Evolutionary conservation across 805 yeast species (phyloP), one percentile per base, ranked within the genome.

Genomic region (Saccharomycopsis fermentans): DNA sequence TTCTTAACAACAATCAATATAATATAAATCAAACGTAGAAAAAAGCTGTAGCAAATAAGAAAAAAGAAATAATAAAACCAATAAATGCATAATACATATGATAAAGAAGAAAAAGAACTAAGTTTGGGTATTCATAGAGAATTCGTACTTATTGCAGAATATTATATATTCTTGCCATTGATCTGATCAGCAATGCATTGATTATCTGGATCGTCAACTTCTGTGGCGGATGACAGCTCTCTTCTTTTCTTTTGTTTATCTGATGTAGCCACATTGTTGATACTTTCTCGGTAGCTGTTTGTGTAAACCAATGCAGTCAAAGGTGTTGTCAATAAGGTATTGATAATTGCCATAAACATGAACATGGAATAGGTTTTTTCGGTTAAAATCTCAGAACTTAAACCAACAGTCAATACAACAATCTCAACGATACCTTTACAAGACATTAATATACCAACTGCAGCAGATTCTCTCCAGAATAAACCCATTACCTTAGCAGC

Each of bases 371-470:
- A 87, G 1, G 83, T 82, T 61, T 80, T 81, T 58, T 77, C 76
- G 3, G 82, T 74, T 55, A 87, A 81, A 57, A 87, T 87, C 0
- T 80, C 80, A 4, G 94, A 86, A 61, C 80, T 82, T 58, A 86
- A 74, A 54, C 96, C 96, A 26, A 85, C 82, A 48, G 81, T 82
- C 63, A 87, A 74, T 21, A 87, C 94, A 48, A 87, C 91, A 68
- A 87, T 84, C 70, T 87, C 95, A 26, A 87, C 94, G 63, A 87
- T 86, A 70, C 96, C 96, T 70, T 87, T 87, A 76, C 96, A 87
- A 6, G 92, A 86, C 94, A 87, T 87, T 64, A 87, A 74, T 26
- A 86, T 79, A 56, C 95, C 96, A 40, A 86, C 92, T 1, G 91
- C 76, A 37, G 83, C 68, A 1, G 90, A 80, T 68, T 87, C 94